Conservation (phyloP, 805 yeast species). For the Pichia membranifaciens region DNA sequence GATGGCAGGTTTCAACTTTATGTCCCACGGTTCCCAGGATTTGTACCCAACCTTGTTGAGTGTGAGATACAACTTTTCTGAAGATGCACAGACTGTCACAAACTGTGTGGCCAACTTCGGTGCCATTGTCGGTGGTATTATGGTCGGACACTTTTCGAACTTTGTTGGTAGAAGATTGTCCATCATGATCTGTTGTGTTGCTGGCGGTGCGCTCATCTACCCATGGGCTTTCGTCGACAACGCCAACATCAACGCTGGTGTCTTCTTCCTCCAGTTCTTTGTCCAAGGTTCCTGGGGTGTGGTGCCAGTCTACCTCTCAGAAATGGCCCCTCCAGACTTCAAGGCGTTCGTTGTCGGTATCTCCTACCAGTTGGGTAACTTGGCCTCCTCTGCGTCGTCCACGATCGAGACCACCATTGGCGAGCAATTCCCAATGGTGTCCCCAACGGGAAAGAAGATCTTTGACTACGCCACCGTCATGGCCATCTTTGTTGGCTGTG, state of each 20-base stretch:
- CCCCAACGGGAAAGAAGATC: slow-evolving; percentile 25
- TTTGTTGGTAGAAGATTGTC: slow-evolving; percentile 51
- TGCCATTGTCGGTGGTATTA: slow-evolving; percentile 50
- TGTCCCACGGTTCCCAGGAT: slow-evolving; percentile 62
- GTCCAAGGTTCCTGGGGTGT: slow-evolving; percentile 73
- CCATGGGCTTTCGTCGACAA: slow-evolving; percentile 52
- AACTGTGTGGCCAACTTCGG: slow-evolving; percentile 55
- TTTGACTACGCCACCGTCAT: slow-evolving; percentile 55
- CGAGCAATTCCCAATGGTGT: slow-evolving; percentile 41
- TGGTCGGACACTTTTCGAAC: slow-evolving; percentile 50
- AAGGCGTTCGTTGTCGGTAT: slow-evolving; percentile 59
- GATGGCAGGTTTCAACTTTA: slow-evolving; percentile 60
- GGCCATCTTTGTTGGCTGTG: slow-evolving; percentile 64
- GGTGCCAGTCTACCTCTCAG: slow-evolving; percentile 55
- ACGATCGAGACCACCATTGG: slow-evolving; percentile 66
- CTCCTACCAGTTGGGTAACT: slow-evolving; percentile 63
- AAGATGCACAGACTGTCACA: slow-evolving; percentile 46
- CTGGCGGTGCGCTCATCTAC: slow-evolving; percentile 57
- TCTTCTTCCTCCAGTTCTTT: slow-evolving; percentile 53
- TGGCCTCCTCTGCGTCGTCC: slow-evolving; percentile 60
- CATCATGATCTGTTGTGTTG: slow-evolving; percentile 44
- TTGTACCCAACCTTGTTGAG: slow-evolving; percentile 50
- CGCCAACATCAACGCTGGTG: slow-evolving; percentile 51
- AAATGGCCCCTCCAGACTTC: slow-evolving; percentile 57
- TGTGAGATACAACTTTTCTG: slow-evolving; percentile 38